A percentile compares a stretch with the other conserved stretches of the same genome.
phyloP scores from a whole-genome alignment of 352 stramenopile species.

The Globisporangium viniferum region DNA sequence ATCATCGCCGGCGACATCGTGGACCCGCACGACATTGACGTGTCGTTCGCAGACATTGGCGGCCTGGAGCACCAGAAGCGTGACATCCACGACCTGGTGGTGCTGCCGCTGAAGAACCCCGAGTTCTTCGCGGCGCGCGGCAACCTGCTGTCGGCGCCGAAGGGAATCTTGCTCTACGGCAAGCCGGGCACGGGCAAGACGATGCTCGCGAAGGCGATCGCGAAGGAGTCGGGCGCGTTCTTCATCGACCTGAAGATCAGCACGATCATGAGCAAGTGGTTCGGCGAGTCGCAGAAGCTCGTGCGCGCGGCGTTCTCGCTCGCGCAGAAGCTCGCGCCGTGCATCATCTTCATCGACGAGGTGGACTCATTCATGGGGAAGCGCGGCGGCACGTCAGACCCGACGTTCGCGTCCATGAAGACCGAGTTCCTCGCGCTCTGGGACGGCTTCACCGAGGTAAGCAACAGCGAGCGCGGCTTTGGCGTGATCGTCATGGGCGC shows the following conservation, averaged over 20 bases:
- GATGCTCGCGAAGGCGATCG: slow-evolving; percentile 93
- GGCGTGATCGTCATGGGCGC: slow-evolving; percentile 96
- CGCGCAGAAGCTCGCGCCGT: slow-evolving; percentile 93
- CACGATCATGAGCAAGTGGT: slow-evolving; percentile 91
- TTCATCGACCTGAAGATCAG: slow-evolving; percentile 90
- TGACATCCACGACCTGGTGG: slow-evolving; percentile 95
- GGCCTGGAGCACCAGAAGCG: slow-evolving; percentile 95
- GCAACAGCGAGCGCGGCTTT: slow-evolving; percentile 61
- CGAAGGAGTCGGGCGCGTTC: slow-evolving; percentile 90
- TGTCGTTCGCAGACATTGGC: slow-evolving; percentile 94
- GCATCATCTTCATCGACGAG: slow-evolving; percentile 99
- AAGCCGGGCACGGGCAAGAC: slow-evolving; percentile 89
- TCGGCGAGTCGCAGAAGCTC: slow-evolving; percentile 92
- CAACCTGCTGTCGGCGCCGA: slow-evolving; percentile 86
- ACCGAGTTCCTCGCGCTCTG: slow-evolving; percentile 98
- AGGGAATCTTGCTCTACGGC: slow-evolving; percentile 83
- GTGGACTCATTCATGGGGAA: slow-evolving; percentile 93
- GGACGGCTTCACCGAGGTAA: slow-evolving; percentile 93
- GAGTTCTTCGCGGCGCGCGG: slow-evolving; percentile 90
- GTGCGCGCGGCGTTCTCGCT: slow-evolving; percentile 92
- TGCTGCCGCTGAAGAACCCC: slow-evolving; percentile 90
- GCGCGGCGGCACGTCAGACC: slow-evolving; percentile 68
- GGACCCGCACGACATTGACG: slow-evolving; percentile 90
- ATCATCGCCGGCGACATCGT: slow-evolving; percentile 94
- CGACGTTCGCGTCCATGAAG: slow-evolving; percentile 87